Percentiles rank a stretch among this genome's conserved stretches.
These are phyloP conservation scores for Glarea lozoyensis DNA, from an alignment of 495 filamentous ascomycete species.

Conservation along the genomic window DNA sequence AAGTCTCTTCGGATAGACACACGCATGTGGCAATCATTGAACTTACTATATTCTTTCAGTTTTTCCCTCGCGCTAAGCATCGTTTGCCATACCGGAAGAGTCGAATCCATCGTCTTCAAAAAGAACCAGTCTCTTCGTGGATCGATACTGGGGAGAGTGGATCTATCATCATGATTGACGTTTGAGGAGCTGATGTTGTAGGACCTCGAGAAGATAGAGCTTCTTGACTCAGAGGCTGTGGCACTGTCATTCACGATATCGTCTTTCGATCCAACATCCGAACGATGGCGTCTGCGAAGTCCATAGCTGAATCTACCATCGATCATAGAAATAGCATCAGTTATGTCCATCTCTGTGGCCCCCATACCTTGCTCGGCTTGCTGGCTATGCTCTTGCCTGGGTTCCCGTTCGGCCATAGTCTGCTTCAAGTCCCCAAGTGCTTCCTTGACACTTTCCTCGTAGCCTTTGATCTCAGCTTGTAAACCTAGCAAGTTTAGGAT, in stretches of 20 bases:
- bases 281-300: background rate
- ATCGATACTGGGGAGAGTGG: no score
- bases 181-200: background rate
- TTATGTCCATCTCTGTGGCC: background rate
- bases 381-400: background rate
- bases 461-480: constrained; percentile 4
- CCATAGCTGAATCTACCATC: background rate
- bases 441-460: background rate
- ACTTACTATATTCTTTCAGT: constrained; percentile 6
- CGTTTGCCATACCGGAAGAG: constrained; percentile 1
- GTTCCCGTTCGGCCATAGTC: no score
- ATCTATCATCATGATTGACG: background rate
- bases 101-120: background rate
- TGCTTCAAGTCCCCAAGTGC: constrained; percentile 3
- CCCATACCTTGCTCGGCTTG: background rate
- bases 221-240: no score
- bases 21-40: background rate
- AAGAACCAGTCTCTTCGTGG: constrained; percentile 9
- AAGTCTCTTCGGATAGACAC: background rate
- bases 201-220: background rate
- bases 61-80: constrained; percentile 2
- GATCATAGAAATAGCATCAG: background rate
- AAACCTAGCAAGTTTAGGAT: constrained; percentile 3
- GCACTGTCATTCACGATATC: background rate
- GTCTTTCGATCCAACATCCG: background rate